Evolutionary conservation across 768 basidiomycete genomes (phyloP), one percentile per base, ranked within the genome.

Genomic region (Leucosporidium scottii): DNA sequence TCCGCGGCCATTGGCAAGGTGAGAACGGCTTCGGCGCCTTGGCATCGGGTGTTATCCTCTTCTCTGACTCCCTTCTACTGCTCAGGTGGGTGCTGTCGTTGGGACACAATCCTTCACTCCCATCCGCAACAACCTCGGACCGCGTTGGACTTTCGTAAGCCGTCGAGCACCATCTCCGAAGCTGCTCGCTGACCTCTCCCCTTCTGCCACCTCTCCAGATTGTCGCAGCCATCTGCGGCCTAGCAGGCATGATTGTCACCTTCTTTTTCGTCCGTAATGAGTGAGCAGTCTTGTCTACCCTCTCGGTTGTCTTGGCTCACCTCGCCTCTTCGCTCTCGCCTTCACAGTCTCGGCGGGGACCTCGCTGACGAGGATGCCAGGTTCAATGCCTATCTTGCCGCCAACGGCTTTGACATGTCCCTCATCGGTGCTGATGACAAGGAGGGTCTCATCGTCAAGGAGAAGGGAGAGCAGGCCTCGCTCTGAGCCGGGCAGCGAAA

Each of bases 51-150:
- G n/a, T n/a, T n/a, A n/a, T n/a, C n/a, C n/a, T 44, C 17, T 27
- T 55, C 51, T 20, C 25, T 30, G 30, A 12, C 47, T 21, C 48
- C 58, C 51, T 47, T 66, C 73, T 53, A 62, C 64, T 18, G 8
- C 39, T 12, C 39, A 44, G 39, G 73, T 85, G 3, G 88, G 88
- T 7, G 88, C 87, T 25, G 87, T 85, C n/a, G 66, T 87, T 60
- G 86, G 87, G 13, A 86, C 85, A 0, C 86, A 87, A 73, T 85
- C 82, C 1, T 87, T 87, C 75, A 86, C 85, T 4, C 86, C 86
- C 5, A 86, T 88, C 68, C 84, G 86, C 73, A 79, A 79, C 63
- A 81, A 86, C 74, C 82, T 87, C n/a, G 87, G 87, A 20, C 84
- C 86, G 74, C 81, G 84, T 84, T 73, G 55, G 79, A 76, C 59